Base-by-base conservation (phyloP, 2,329 filamentous ascomycete species). In the Pseudogymnoascus destructans region DNA sequence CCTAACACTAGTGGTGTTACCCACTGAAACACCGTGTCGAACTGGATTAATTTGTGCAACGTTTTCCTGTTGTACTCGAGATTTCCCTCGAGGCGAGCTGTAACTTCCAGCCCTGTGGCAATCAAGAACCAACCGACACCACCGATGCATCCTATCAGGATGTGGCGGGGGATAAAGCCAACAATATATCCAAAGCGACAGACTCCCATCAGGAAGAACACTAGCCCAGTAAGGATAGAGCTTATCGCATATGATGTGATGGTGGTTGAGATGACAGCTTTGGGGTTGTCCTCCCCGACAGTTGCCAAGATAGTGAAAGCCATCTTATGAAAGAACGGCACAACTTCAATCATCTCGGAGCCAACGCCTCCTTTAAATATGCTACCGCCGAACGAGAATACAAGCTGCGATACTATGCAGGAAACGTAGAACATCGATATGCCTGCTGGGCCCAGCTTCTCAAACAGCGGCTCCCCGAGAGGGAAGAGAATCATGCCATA, bases 401-500 rank as follows among this genome's bases (percentile, higher is more conserved):
- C 87, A 57, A 98, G 72, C 69, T 98, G 93, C 0, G 93, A 87
- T 38, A 97, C 80, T 62, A 98, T 95, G 59, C 91, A 96, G 77
- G 91, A 96, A 64, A 98, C 88, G 70, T 97, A 98, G 74, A 97
- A 98, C 72, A 98, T 96, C 0, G 93, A 95, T 59, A 98, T 95
- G 21, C 93, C 93, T 59, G 95, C 92, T 0, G 92, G 85, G 1
- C 92, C 93, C 5, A 97, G 81, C 62, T 86, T 80, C 25, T 86
- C 81, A 70, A 98, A 98, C 17, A 95, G 79, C 6, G 88, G 82
- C 62, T 88, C 86, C 5, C 92, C 91, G 0, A 98, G 77, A 0
- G 93, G 93, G 64, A 98, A 98, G 10, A 98, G 74, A 66, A 96
- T 95, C 87, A 95, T 93, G 65, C 88, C 93, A 67, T 98, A 98